These are phyloP conservation scores for Calvatia gigantea DNA, from an alignment of 768 basidiomycete genomes.

Conservation along the genomic window DNA sequence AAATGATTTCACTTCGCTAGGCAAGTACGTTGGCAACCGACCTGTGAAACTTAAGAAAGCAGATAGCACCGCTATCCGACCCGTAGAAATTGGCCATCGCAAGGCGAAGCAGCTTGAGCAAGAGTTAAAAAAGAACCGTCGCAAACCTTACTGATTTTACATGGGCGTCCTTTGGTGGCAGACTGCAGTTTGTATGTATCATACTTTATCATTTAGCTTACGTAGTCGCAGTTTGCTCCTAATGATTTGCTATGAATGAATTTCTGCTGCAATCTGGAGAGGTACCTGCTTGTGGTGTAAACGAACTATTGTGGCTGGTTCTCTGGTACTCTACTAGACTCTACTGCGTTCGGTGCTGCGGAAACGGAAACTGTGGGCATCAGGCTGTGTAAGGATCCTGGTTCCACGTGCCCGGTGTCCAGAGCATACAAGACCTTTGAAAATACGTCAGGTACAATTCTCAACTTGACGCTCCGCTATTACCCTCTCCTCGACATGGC, in stretches of 20 bases:
- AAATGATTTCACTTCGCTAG: slow-evolving; percentile 27
- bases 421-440: no score
- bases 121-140: slow-evolving; percentile 87
- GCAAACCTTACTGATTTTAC: slow-evolving; percentile 68
- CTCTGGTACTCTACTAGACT: no score
- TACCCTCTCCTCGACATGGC: slow-evolving; percentile 56
- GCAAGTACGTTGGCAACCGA: slow-evolving; percentile 97
- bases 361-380: no score
- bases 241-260: no score
- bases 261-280: background rate
- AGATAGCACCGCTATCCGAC: slow-evolving; percentile 77
- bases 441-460: no score
- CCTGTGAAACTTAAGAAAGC: slow-evolving; percentile 98
- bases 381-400: no score
- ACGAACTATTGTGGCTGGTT: no score
- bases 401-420: no score
- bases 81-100: slow-evolving; percentile 89
- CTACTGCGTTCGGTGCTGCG: no score
- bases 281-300: no score
- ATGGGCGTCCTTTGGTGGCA: background rate
- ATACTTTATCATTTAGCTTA: background rate
- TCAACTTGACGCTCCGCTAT: slow-evolving; percentile 1
- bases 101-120: slow-evolving; percentile 91
- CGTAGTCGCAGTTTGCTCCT: background rate
- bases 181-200: background rate